phyloP scores from a whole-genome alignment of 2,329 filamentous ascomycete genomes.

The Podosphaera xanthii region DNA sequence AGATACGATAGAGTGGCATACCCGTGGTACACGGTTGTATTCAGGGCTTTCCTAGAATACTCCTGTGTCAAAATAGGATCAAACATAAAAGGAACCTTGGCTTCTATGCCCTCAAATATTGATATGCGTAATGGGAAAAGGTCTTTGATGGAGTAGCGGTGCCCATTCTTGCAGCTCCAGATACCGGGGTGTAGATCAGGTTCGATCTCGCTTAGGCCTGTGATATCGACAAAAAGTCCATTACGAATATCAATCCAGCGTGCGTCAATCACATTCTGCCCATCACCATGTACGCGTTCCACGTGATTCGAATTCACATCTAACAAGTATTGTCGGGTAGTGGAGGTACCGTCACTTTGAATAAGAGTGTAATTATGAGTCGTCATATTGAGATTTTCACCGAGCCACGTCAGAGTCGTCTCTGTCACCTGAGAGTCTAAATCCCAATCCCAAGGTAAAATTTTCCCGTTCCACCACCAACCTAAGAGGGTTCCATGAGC shows the following conservation, averaged over 20 bases:
- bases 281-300: slow-evolving; percentile 38
- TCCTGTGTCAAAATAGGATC: slow-evolving; percentile 42
- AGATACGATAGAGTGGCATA: slow-evolving; percentile 19
- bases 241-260: slow-evolving; percentile 59
- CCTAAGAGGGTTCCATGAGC: slow-evolving; percentile 66
- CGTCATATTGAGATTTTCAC: slow-evolving; percentile 44
- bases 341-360: slow-evolving; percentile 19
- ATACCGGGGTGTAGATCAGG: slow-evolving; percentile 34
- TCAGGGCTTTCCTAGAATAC: slow-evolving; percentile 38
- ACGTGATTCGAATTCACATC: slow-evolving; percentile 53
- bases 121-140: slow-evolving; percentile 55
- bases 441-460: slow-evolving; percentile 71
- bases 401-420: slow-evolving; percentile 41
- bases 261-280: slow-evolving; percentile 61
- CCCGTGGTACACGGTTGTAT: slow-evolving; percentile 36
- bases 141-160: slow-evolving; percentile 46
- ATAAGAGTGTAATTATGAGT: slow-evolving; percentile 20
- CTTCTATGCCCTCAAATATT: slow-evolving; percentile 50
- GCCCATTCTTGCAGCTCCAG: slow-evolving; percentile 62
- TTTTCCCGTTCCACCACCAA: slow-evolving; percentile 70
- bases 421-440: slow-evolving; percentile 59
- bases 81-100: slow-evolving; percentile 45
- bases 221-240: slow-evolving; percentile 69
- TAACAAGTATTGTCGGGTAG: slow-evolving; percentile 38
- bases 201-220: slow-evolving; percentile 47